Percentiles rank a stretch among this genome's conserved stretches.
phyloP scores from a whole-genome alignment of 1,284 basidiomycete genomes.

The Nidula niveotomentosa region DNA sequence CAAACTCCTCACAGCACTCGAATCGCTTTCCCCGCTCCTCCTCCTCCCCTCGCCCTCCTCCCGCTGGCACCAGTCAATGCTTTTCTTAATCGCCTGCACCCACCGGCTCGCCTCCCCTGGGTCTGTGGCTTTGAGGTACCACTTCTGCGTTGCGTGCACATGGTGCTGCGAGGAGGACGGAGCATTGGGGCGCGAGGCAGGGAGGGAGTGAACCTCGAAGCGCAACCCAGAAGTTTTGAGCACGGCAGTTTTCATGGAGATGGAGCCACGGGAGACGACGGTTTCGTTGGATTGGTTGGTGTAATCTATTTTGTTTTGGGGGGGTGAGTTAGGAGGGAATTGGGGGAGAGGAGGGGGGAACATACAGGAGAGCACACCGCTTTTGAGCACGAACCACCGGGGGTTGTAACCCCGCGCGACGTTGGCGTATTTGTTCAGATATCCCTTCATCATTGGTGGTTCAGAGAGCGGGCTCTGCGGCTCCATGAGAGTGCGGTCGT shows the following conservation, averaged over 20 bases:
- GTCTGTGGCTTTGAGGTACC: conserved; percentile 92
- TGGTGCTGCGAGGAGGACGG: conserved; percentile 3
- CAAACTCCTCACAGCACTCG: conserved; percentile 15
- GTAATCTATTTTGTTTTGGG: too few relatives aligned
- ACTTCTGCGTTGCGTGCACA: conserved; percentile 52
- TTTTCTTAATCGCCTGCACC: conserved; percentile 74
- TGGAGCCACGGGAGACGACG: conserved; percentile 85
- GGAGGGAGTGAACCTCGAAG: conserved; percentile 80
- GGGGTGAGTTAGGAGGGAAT: too few relatives aligned
- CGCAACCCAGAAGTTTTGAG: conserved; percentile 65
- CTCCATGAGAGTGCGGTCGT: conserved; percentile 69
- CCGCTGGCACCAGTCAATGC: conserved; percentile 63
- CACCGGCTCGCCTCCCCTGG: conserved; percentile 89
- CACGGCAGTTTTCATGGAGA: conserved; percentile 82
- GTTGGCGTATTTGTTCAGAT: conserved; percentile 89
- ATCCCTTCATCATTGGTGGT: conserved; percentile 75
- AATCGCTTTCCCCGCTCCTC: conserved; percentile 31
- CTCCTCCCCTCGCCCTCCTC: conserved; percentile 16
- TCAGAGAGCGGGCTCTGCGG: conserved; percentile 40
- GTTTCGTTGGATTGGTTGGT: conserved; percentile 62
- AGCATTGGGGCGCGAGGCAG: conserved; percentile 38
- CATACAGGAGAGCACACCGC: conserved; percentile 83
- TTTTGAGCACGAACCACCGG: conserved; percentile 92
- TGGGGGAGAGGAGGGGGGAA: conserved; percentile 17
- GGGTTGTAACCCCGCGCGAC: conserved; percentile 90